Evolutionary conservation across 2,329 filamentous ascomycete species (phyloP).

Genomic region (Ophiostoma triangulosporum): DNA sequence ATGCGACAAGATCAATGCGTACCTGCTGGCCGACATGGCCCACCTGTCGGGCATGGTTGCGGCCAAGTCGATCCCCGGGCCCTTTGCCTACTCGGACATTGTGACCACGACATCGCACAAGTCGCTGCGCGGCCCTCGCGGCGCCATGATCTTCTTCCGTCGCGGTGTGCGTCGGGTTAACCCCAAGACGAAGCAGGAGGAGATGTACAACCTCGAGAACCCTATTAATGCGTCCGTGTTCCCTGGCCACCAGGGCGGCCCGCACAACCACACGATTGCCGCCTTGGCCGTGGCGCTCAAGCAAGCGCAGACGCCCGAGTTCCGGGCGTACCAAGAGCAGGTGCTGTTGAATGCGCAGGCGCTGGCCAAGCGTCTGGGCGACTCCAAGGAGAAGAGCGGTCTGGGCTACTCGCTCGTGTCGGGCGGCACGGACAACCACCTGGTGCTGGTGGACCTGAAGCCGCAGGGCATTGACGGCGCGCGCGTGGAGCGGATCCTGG

Average conservation of each 20-base stretch:
- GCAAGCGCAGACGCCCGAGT: slow-evolving; percentile 80
- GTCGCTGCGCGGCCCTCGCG: slow-evolving; percentile 84
- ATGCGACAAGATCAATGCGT: slow-evolving; percentile 80
- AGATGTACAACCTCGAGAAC: slow-evolving; percentile 77
- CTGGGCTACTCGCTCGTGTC: slow-evolving; percentile 82
- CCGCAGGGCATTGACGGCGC: slow-evolving; percentile 77
- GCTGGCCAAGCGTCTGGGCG: slow-evolving; percentile 55
- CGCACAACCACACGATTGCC: slow-evolving; percentile 98
- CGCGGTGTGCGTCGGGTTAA: slow-evolving; percentile 77
- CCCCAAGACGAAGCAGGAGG: slow-evolving; percentile 73
- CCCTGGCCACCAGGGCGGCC: slow-evolving; percentile 93
- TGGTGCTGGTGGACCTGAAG: slow-evolving; percentile 86
- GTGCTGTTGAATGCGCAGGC: slow-evolving; percentile 86
- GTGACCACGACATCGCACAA: slow-evolving; percentile 98
- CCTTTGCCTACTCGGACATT: slow-evolving; percentile 81
- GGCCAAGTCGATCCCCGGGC: slow-evolving; percentile 78
- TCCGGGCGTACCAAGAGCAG: slow-evolving; percentile 82
- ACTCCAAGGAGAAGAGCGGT: slow-evolving; percentile 58
- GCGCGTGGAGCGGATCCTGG: slow-evolving; percentile 77
- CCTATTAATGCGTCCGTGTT: slow-evolving; percentile 97
- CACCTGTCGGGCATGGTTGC: slow-evolving; percentile 93
- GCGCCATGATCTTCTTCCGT: slow-evolving; percentile 97
- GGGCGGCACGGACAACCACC: slow-evolving; percentile 93
- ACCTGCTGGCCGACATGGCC: slow-evolving; percentile 90
- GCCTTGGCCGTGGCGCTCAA: slow-evolving; percentile 88